Base-by-base conservation (phyloP, 192 early-diverging fungal species). In the Linnemannia zychae region DNA sequence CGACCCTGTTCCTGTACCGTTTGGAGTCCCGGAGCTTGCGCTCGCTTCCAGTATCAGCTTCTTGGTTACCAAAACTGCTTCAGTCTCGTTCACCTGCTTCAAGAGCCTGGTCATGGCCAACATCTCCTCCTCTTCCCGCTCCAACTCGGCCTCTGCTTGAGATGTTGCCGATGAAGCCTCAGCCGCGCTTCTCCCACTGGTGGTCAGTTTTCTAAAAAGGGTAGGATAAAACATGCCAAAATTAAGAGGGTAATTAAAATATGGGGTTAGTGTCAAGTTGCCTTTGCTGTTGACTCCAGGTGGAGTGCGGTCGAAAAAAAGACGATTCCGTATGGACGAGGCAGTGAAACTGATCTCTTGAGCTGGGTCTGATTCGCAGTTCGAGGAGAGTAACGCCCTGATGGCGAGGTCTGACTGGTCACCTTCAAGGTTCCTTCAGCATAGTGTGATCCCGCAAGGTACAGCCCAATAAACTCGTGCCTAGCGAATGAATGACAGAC, bases 101-200 rank as follows among this genome's bases (percentile, higher is more conserved):
- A 76, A 65, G 28, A 73, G 31, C 37, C 69, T 70, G 3, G 53
- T 73, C 31, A 69, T 46, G 9, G 81, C 75, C 2, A 82, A 37
- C 81, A 82, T 82, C 48, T 82, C 75, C 16, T 77, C 81, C 31
- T 82, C 81, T 71, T 77, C 75, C 3, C 69, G 81, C 31, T 67
- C 71, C n/a, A 82, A 36, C 50, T 73, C 81, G 15, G 44, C 75
- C 9, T 82, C 81, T 7, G 44, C 74, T 16, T 72, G 74, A 28
- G 33, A n/a, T 24, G 34, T 20, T 5, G 50, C 24, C 37, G 18
- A 37, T 31, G 13, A 75, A 7, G 13, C 49, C 20, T 72, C 69
- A 22, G 18, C 67, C 37, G 71, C 69, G 17, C 52, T 57, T 18
- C 49, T 67, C 9, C 46, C 17, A 31, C 40, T 71, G n/a, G 22